These are phyloP conservation scores for Celoporthe dispersa DNA, from an alignment of 2,329 filamentous ascomycete species.

Conservation along the genomic window DNA sequence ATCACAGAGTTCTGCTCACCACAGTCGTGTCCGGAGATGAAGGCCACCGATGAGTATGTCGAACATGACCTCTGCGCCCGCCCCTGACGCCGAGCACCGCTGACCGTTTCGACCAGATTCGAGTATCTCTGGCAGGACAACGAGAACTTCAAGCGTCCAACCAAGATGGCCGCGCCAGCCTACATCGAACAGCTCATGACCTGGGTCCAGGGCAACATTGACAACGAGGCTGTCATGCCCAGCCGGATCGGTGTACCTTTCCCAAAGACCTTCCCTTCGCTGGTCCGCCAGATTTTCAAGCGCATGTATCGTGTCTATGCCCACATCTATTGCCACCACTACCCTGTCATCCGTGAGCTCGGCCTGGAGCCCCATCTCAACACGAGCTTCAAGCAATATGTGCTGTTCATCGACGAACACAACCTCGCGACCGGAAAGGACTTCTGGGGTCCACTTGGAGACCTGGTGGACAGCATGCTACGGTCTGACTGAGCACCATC, in stretches of 20 bases:
- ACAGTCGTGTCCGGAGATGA: conserved; percentile 98
- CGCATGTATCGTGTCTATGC: conserved; percentile 98
- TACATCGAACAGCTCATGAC: conserved; percentile 98
- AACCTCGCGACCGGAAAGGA: conserved; percentile 89
- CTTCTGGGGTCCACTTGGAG: conserved; percentile 94
- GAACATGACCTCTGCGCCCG: not conserved
- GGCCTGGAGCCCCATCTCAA: conserved; percentile 97
- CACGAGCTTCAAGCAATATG: conserved; percentile 99
- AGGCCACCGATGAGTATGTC: conserved; percentile 94
- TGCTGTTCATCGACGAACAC: conserved; percentile 98
- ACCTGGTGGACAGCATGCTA: conserved; percentile 97
- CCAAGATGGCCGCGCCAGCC: conserved; percentile 95
- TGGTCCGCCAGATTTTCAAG: conserved; percentile 97
- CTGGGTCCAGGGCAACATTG: conserved; percentile 94
- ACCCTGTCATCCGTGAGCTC: conserved; percentile 92
- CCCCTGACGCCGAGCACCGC: not conserved
- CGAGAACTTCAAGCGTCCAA: conserved; percentile 91
- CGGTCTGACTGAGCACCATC: conserved; percentile 73
- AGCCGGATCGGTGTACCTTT: conserved; percentile 94
- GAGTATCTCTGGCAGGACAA: conserved; percentile 99
- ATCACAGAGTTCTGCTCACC: conserved; percentile 99
- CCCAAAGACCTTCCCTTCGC: conserved; percentile 85
- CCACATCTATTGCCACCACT: conserved; percentile 99
- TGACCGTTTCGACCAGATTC: conserved; percentile 61
- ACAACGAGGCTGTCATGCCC: conserved; percentile 95